Conservation (phyloP, 495 filamentous ascomycete species). For the Massariosphaeria phaeospora region DNA sequence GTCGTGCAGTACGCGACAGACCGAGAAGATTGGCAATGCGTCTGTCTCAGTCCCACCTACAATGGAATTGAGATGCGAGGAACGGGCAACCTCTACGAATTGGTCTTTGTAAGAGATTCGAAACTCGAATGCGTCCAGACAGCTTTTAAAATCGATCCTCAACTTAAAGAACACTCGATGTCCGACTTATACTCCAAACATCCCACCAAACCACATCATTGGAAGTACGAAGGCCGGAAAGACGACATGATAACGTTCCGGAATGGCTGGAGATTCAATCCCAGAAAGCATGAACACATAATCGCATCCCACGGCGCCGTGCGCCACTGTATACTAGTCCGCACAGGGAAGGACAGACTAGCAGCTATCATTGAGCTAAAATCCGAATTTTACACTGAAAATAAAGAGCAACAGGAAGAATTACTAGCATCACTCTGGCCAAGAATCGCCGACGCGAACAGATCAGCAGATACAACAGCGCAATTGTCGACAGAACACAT, state of each 20-base stretch:
- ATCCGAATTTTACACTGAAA: background rate
- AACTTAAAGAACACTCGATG: constrained; percentile 3
- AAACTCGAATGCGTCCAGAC: constrained; percentile 2
- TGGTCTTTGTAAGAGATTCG: constrained; percentile 11
- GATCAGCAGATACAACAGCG: constrained; percentile 5
- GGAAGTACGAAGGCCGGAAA: constrained; percentile 17
- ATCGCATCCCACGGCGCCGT: constrained; percentile 1
- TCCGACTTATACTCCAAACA: constrained; percentile 20
- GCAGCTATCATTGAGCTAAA: constrained; percentile 7
- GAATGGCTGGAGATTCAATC: constrained; percentile 7
- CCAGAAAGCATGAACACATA: background rate
- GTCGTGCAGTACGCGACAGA: constrained; percentile 10
- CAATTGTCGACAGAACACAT: background rate
- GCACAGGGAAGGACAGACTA: background rate
- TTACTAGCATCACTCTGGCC: constrained; percentile 4
- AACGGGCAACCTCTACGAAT: constrained; percentile 8
- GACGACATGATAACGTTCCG: constrained; percentile 14
- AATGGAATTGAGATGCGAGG: constrained; percentile 20
- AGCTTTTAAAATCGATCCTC: constrained; percentile 3
- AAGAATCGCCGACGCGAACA: constrained; percentile 8
- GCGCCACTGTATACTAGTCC: constrained; percentile 8
- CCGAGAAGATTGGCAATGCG: constrained; percentile 18
- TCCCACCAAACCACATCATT: constrained; percentile 20
- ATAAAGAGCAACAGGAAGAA: background rate
- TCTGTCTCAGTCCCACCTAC: constrained; percentile 5